Percentiles rank a stretch among this genome's conserved stretches.
These are phyloP conservation scores for Colletotrichum tabaci DNA, from an alignment of 2,329 filamentous ascomycete species.

Conservation along the genomic window DNA sequence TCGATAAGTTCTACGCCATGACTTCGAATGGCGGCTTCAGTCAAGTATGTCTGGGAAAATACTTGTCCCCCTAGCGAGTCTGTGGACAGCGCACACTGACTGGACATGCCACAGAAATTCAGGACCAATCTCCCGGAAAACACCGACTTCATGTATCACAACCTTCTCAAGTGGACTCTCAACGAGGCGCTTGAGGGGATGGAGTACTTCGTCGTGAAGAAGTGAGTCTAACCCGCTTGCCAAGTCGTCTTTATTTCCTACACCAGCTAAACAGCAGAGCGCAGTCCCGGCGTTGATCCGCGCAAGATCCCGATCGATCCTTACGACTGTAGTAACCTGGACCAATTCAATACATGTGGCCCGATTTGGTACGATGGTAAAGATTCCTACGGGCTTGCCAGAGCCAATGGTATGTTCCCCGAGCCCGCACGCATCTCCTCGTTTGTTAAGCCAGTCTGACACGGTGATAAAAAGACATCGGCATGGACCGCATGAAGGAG, in stretches of 20 bases:
- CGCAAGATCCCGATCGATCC: constrained; percentile 17
- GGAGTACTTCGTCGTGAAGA: constrained; percentile 29
- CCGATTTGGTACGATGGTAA: constrained; percentile 33
- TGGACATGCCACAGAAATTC: not conserved
- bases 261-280: not conserved
- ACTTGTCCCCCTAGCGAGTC: not conserved
- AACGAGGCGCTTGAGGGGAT: constrained; percentile 16
- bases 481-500: constrained; percentile 18
- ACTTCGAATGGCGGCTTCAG: constrained; percentile 12
- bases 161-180: constrained; percentile 12
- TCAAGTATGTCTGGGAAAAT: not conserved
- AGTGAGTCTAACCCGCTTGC: not conserved
- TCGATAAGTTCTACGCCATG: constrained; percentile 4
- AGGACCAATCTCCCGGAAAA: constrained; percentile 13
- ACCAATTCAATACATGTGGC: constrained; percentile 13
- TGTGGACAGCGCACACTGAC: too few species aligned
- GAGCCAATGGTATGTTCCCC: constrained; percentile 9
- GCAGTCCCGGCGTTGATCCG: constrained; percentile 23
- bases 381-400: constrained; percentile 25
- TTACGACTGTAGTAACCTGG: constrained; percentile 16
- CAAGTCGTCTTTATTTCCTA: too few species aligned
- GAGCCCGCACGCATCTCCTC: fast-evolving
- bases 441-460: not conserved
- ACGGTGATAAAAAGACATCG: not conserved
- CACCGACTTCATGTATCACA: constrained; percentile 31